Evolutionary conservation across 805 yeast species (phyloP).

Genomic region (Metschnikowia corniflorae): DNA sequence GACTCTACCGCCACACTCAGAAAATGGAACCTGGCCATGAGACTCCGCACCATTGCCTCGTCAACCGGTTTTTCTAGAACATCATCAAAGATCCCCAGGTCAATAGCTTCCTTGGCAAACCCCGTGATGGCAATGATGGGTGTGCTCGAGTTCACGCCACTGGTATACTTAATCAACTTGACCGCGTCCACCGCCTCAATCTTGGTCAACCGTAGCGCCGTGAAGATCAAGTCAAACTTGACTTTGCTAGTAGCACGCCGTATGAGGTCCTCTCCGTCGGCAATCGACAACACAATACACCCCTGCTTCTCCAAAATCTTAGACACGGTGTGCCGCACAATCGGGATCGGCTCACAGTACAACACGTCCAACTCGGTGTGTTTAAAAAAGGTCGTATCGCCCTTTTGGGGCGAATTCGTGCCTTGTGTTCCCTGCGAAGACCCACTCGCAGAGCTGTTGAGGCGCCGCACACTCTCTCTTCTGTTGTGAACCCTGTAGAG

Average conservation of each 20-base stretch:
- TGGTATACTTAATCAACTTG: conserved; percentile 69
- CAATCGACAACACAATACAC: conserved; percentile 73
- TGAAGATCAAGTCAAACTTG: conserved; percentile 77
- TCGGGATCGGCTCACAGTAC: conserved; percentile 84
- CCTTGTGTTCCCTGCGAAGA: conserved; percentile 10
- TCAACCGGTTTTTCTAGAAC: conserved; percentile 70
- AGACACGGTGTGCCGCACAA: conserved; percentile 64
- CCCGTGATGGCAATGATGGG: conserved; percentile 76
- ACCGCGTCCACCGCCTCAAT: conserved; percentile 74
- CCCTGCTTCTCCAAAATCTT: conserved; percentile 65
- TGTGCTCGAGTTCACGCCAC: conserved; percentile 71
- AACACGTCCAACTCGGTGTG: conserved; percentile 56
- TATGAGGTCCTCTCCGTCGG: conserved; percentile 78
- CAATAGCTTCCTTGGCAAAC: conserved; percentile 61
- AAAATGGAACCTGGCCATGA: conserved; percentile 12
- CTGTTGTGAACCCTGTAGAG: conserved; percentile 51
- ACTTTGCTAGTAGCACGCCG: conserved; percentile 79
- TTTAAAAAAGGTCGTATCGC: conserved; percentile 1
- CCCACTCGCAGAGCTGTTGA: conserved; percentile 11
- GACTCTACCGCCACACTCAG: conserved; percentile 16
- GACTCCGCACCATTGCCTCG: conserved; percentile 9
- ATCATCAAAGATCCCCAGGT: conserved; percentile 55
- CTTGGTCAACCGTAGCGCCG: conserved; percentile 66
- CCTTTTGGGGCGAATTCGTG: conserved; percentile 7
- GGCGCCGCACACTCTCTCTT: conserved; percentile 47